Evolutionary conservation across 1,284 basidiomycete species (phyloP).

Genomic region (Peniophora sp.): DNA sequence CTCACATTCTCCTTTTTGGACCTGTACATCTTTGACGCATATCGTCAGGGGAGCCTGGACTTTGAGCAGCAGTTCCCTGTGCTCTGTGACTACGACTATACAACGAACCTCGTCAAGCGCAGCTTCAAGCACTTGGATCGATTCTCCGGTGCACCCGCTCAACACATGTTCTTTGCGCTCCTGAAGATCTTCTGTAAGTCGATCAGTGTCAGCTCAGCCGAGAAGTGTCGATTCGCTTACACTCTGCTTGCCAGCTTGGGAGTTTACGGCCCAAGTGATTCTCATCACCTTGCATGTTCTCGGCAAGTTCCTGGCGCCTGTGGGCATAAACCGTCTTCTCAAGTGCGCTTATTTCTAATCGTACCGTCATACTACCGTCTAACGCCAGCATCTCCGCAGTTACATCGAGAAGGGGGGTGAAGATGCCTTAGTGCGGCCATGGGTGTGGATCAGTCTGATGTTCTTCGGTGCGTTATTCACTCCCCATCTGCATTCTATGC

Average conservation of each 20-base stretch:
- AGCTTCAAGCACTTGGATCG: conserved; percentile 22
- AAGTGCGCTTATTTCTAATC: conserved; percentile 13
- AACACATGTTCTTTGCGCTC: neutral
- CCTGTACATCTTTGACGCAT: conserved; percentile 19
- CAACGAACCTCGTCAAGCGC: conserved; percentile 28
- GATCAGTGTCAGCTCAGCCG: neutral
- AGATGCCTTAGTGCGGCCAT: conserved; percentile 30
- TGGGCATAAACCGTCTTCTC: conserved; percentile 37
- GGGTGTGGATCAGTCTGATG: conserved; percentile 58
- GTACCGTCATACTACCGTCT: conserved; percentile 5
- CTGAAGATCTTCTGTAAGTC: neutral
- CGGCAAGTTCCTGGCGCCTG: conserved; percentile 24
- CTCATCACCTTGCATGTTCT: neutral
- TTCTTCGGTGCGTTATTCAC: conserved; percentile 30
- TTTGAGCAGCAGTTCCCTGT: conserved; percentile 27
- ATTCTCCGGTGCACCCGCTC: conserved; percentile 9
- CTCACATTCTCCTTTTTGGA: conserved; percentile 50
- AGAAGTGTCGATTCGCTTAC: neutral
- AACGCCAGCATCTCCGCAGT: too few relatives aligned
- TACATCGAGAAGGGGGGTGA: conserved; percentile 35
- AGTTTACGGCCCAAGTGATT: neutral
- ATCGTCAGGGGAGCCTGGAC: conserved; percentile 15
- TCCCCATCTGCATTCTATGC: too few relatives aligned
- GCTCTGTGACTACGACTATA: conserved; percentile 36
- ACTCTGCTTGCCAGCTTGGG: neutral